A percentile compares a stretch with the other conserved stretches of the same genome.
Conservation (phyloP, 768 basidiomycete species). For the Xerocomellus amylosporus region DNA sequence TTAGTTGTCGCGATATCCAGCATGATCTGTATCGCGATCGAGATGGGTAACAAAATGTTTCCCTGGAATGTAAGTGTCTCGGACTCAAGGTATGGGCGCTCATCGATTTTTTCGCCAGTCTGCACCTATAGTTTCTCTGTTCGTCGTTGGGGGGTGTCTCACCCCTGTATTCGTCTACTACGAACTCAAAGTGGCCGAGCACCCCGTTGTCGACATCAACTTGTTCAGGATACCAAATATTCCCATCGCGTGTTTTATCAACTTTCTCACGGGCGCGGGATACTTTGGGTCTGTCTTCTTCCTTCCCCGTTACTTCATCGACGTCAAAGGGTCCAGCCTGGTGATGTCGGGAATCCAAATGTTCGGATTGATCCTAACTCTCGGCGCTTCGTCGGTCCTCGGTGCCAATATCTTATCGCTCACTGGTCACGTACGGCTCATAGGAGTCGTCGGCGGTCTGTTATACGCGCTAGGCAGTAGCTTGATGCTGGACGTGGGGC, state of each 20-base stretch:
- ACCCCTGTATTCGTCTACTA: conserved; percentile 36
- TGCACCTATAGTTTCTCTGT: conserved; percentile 27
- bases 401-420: conserved; percentile 35
- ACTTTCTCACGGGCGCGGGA: conserved; percentile 38
- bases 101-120: conserved; percentile 21
- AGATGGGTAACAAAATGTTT: conserved; percentile 38
- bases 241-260: conserved; percentile 35
- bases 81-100: background rate
- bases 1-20: conserved; percentile 35
- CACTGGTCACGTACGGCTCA: conserved; percentile 32
- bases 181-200: conserved; percentile 32
- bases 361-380: conserved; percentile 34
- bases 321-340: conserved; percentile 33
- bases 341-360: conserved; percentile 36
- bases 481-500: conserved; percentile 33
- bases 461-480: conserved; percentile 34
- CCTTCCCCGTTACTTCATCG: conserved; percentile 39
- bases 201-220: conserved; percentile 35
- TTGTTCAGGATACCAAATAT: conserved; percentile 36
- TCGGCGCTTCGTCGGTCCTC: conserved; percentile 34
- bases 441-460: conserved; percentile 30
- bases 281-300: conserved; percentile 39
- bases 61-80: conserved; percentile 32
- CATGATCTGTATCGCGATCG: conserved; percentile 36
- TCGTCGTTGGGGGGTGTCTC: conserved; percentile 30